Percentiles rank a stretch among this genome's conserved stretches.
Conservation (phyloP, 2,329 filamentous ascomycete species). For the Xylaria multiplex region DNA sequence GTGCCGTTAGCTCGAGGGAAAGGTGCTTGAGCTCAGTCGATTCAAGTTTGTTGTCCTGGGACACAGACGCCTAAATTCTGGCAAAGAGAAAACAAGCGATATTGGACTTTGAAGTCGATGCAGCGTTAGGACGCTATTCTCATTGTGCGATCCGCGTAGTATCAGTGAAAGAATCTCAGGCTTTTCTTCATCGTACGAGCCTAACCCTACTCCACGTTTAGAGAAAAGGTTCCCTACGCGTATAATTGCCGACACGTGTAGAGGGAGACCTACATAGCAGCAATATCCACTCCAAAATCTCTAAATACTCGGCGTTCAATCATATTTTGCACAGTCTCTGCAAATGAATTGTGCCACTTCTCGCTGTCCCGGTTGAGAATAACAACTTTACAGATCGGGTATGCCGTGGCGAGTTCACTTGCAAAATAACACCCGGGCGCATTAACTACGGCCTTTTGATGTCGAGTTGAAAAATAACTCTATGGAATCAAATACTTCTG, state of each 20-base stretch:
- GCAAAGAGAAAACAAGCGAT: slow-evolving; percentile 35
- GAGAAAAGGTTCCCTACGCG: slow-evolving; percentile 35
- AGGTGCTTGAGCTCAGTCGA: slow-evolving; percentile 26
- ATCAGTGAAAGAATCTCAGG: slow-evolving; percentile 30
- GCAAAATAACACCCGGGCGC: slow-evolving; percentile 36
- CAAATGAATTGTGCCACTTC: slow-evolving; percentile 37
- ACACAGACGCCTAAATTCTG: slow-evolving; percentile 26
- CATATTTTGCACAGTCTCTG: slow-evolving; percentile 31
- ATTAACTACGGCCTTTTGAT: slow-evolving; percentile 30
- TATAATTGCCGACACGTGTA: slow-evolving; percentile 31
- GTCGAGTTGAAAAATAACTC: not conserved
- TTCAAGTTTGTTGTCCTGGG: slow-evolving; percentile 19
- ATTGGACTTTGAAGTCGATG: slow-evolving; percentile 35
- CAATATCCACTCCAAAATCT: slow-evolving; percentile 25
- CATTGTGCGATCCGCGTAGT: slow-evolving; percentile 34
- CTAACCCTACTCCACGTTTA: slow-evolving; percentile 32
- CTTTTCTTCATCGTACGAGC: slow-evolving; percentile 30
- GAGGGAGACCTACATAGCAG: slow-evolving; percentile 25
- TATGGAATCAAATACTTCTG: not conserved
- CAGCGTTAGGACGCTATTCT: slow-evolving; percentile 27
- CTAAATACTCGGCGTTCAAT: slow-evolving; percentile 27
- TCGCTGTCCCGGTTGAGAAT: slow-evolving; percentile 38
- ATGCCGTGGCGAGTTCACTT: slow-evolving; percentile 36
- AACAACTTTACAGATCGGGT: slow-evolving; percentile 37
- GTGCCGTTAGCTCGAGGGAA: slow-evolving; percentile 35